Conservation (phyloP, 2,329 filamentous ascomycete genomes). For the Cephalotrichum gorgonifer region DNA sequence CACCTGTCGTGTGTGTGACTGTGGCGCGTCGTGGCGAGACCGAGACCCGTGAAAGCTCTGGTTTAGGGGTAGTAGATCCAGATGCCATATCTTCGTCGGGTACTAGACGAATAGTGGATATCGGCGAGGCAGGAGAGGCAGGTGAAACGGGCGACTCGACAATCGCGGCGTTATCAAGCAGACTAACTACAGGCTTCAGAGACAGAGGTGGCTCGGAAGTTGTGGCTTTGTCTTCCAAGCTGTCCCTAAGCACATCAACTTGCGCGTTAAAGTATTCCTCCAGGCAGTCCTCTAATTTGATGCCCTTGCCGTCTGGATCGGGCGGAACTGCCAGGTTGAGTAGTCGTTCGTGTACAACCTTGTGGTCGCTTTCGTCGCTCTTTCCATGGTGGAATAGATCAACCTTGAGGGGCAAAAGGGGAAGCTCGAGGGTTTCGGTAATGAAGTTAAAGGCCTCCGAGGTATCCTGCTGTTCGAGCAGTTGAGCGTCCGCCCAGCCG, state of each 20-base stretch:
- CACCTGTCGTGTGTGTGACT: background rate
- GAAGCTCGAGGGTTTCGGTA: conserved; percentile 78
- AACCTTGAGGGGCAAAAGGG: conserved; percentile 82
- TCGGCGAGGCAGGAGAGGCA: background rate
- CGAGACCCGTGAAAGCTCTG: background rate
- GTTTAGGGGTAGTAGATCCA: background rate
- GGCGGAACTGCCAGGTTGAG: conserved; percentile 85
- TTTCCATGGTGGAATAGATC: conserved; percentile 90
- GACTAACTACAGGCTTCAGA: background rate
- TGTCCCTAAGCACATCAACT: conserved; percentile 77
- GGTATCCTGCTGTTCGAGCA: conserved; percentile 80
- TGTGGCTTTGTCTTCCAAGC: conserved; percentile 32
- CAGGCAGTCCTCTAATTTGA: conserved; percentile 83
- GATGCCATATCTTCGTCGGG: background rate
- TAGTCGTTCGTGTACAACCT: conserved; percentile 83
- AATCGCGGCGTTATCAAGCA: conserved; percentile 36
- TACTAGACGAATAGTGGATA: conserved; percentile 1
- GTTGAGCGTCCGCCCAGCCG: conserved; percentile 75
- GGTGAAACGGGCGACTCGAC: conserved; percentile 5
- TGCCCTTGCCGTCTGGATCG: conserved; percentile 55
- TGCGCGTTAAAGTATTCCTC: conserved; percentile 92
- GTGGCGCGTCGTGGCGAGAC: background rate
- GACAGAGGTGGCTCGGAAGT: background rate
- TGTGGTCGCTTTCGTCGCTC: conserved; percentile 80
- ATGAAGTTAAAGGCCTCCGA: conserved; percentile 95